Base-by-base conservation (phyloP, 2,329 filamentous ascomycete genomes). In the Diatrype stigma region DNA sequence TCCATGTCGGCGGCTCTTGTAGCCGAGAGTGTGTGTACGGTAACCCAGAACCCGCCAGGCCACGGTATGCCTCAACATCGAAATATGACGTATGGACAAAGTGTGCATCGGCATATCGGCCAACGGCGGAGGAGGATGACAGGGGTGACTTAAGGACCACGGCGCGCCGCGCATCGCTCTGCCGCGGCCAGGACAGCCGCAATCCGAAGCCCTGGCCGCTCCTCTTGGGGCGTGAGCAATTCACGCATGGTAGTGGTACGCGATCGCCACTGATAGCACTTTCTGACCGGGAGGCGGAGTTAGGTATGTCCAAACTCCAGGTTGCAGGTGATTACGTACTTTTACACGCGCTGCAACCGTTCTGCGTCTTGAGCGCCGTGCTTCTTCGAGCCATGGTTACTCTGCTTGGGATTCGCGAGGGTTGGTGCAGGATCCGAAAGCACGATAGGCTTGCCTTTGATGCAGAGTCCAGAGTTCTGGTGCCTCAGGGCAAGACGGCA, bases 141-240 rank as follows among this genome's bases (percentile, higher is more conserved):
- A 23, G 12, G 11, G n/a, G 26, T 26, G 32, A 52, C 44, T 58
- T 49, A 26, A 42, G 52, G 34, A 62, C 52, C 10, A 56, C 22
- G n/a, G 54, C 5, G 26, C 26, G 26, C 51, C 49, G 53, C 12
- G 22, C n/a, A 38, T 62, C 53, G 22, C 47, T 50, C 21, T 48
- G 50, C 40, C 49, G 40, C 16, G 60, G 60, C 60, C 60, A 62
- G 6, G 56, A 62, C 30, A 62, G 49, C 22, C 53, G 51, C 37
- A 48, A 12, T 17, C 26, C 17, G 21, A 46, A 45, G 30, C 48
- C 53, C 44, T 46, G 21, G 38, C 51, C 47, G 40, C 19, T 21
- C 16, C 48, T 23, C 10, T 34, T 42, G 21, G 51, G 45, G 26
- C 51, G 51, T 26, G 45, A 45, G 35, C 51, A 50, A 12, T 48